Base-by-base conservation (phyloP, 2,329 filamentous ascomycete genomes). In the Cladosporium phlei region DNA sequence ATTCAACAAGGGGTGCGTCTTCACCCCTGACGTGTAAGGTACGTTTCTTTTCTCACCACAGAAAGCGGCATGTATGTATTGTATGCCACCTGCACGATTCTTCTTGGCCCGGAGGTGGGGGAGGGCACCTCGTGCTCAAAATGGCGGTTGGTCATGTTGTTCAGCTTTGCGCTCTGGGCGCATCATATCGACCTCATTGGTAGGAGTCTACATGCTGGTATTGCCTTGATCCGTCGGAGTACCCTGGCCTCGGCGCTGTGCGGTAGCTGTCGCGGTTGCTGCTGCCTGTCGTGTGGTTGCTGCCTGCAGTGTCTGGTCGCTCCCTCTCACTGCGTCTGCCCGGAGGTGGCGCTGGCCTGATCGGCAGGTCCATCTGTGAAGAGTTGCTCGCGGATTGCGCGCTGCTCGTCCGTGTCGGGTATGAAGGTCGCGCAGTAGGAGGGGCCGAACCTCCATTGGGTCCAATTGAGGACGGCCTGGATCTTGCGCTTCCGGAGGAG, bases 391-490 rank as follows among this genome's bases (percentile, higher is more conserved):
- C 53, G 43, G 28, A 55, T 34, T 53, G 53, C 21, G 66, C 63
- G 54, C 71, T 74, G 22, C 66, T 69, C 17, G 70, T 72, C 30
- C 71, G 60, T 11, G 59, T 55, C 2, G 70, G 69, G 49, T 69
- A 72, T 25, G 60, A 51, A 16, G 70, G 70, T 16, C 69, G 60
- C 19, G 63, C 60, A 24, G 65, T 43, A 12, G 35, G 24, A 28
- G 46, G 30, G 38, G 47, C 35, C 55, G 60, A 32, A 34, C 25
- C 29, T 21, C 54, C 59, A 30, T 57, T 56, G 10, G 52, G 49
- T 5, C 49, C 21, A 22, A 43, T 47, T 22, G 54, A 51, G n/a
- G 55, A 57, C 8, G 59, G 57, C 8, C 63, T 62, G 14, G 64
- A 60, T 19, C 33, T 17, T 19, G 35, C 29, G 16, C 43, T 33